Base-by-base conservation (phyloP, 768 basidiomycete genomes). In the Cyathus striatus region DNA sequence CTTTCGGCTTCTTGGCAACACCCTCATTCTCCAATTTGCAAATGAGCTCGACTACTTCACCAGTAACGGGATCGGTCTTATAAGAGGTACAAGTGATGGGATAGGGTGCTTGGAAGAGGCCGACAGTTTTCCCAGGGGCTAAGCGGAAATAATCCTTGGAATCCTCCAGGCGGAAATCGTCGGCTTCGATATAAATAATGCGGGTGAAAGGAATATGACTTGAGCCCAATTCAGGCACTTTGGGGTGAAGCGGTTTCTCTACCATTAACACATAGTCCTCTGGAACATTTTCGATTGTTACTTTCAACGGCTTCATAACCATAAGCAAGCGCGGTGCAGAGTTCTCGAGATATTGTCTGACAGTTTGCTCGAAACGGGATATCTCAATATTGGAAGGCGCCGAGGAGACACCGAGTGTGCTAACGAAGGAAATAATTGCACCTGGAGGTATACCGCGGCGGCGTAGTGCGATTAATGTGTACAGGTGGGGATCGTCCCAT, bases 401-500 rank as follows among this genome's bases (percentile, higher is more conserved):
- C 4, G 85, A 90, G 10, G 96, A 95, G 7, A 99, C 93, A 35
- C 96, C 96, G n/a, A 99, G 77, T 3, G 79, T 78, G 66, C 86
- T 85, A 49, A 99, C 92, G 63, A 99, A 98, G 2, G 86, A 85
- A 46, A 88, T 71, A 59, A 99, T 87, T 5, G 96, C 96, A 24
- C 90, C 90, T 7, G 96, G 95, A n/a, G 96, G 96, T 17, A 98
- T 80, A 40, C 96, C 96, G 25, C 96, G 86, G 46, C 96, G 79
- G 41, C 95, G 86, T 33, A 98, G 78, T 3, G 95, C 94, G 54
- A 96, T 94, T 46, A 98, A 81, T 1, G 96, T 98, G 66, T 96
- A 95, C 38, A 99, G 76, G 13, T 96, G 86, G 23, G 96, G 96
- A 56, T 99, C 96, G 56, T 98, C 93, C 96, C 96, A 99, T 14